These are phyloP conservation scores for Nyssa sinensis DNA, from an alignment of 148 eudicot genomes.

Conservation along the genomic window DNA sequence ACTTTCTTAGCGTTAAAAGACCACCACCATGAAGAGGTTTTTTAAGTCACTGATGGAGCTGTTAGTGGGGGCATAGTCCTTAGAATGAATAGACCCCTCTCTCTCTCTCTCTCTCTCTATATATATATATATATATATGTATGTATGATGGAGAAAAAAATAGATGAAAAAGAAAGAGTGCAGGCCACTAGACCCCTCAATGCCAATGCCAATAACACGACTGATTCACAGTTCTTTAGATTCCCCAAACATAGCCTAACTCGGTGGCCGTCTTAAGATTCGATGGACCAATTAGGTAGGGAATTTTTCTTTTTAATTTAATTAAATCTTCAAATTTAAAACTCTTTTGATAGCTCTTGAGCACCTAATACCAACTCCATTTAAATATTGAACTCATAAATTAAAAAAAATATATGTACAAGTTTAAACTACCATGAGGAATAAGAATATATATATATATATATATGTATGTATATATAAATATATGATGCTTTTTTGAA, in stretches of 20 bases:
- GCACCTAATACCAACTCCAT: slow-evolving; percentile 39
- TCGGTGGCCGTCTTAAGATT: slow-evolving; percentile 41
- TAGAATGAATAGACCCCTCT: too few species aligned
- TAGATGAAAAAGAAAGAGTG: too few species aligned
- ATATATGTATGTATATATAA: too few species aligned
- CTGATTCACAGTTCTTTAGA: slow-evolving; percentile 15
- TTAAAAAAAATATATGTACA: too few species aligned
- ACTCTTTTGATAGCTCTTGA: slow-evolving; percentile 7
- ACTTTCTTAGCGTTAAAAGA: not conserved
- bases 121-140: not conserved
- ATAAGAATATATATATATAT: too few species aligned
- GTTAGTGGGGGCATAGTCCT: not conserved
- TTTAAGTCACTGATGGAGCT: not conserved
- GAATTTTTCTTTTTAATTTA: not conserved
- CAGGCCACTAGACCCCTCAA: slow-evolving; percentile 18
- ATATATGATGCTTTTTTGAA: too few species aligned
- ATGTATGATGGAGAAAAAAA: too few species aligned
- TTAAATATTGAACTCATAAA: slow-evolving; percentile 2
- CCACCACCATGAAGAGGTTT: not conserved
- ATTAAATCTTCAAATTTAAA: not conserved
- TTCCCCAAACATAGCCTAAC: slow-evolving; percentile 28
- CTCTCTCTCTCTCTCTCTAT: too few species aligned
- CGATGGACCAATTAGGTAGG: slow-evolving; percentile 29
- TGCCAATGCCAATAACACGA: too few species aligned
- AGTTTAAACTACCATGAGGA: not conserved